Base-by-base conservation (phyloP, 2,329 filamentous ascomycete genomes). In the Colletotrichum sp. region DNA sequence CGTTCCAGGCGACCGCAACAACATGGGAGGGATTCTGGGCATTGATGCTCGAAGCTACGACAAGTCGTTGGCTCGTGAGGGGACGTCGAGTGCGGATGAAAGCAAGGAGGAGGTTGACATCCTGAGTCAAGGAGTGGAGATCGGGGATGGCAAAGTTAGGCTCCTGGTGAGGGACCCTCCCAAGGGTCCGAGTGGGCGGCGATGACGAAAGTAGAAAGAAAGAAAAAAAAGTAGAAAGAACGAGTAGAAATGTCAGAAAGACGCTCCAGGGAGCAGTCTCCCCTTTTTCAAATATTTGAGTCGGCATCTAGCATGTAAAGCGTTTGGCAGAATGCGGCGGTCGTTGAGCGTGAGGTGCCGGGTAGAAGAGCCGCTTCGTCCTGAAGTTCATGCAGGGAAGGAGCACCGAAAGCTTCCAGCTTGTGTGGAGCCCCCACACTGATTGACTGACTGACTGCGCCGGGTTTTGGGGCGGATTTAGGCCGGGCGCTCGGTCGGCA, bases 1-100 rank as follows among this genome's bases (percentile, higher is more conserved):
- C 48, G 96, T 98, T 12, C 96, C 96, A 3, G 96, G 96, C n/a
- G 97, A 98, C 84, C 91, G 95, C 71, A 93, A 93, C 83, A 93
- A 90, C 82, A 93, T 93, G 86, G 96, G 96, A 75, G 96, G 97
- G 59, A 94, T 94, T 75, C 83, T 94, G 74, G 92, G 92, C 9
- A 91, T 94, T 75, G 92, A 94, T 81, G 91, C 92, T 44, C 87
- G 91, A 77, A 93, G 91, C 82, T 94, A 90, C 87, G 92, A 94
- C 83, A 92, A 90, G 85, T 88, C 89, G 22, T 83, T 93, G 71
- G 82, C 86, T 8, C 87, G 88, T 74, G 89, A 92, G 19, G 85
- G 83, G 13, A 81, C 78, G 19, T 80, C 84, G 22, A 81, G 84
- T 34, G 85, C 85, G 66, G 86, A 86, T 39, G 83, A 84, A 44